Evolutionary conservation across 192 early-diverging fungal species (phyloP).

Genomic region (Entomortierella chlamydospora): DNA sequence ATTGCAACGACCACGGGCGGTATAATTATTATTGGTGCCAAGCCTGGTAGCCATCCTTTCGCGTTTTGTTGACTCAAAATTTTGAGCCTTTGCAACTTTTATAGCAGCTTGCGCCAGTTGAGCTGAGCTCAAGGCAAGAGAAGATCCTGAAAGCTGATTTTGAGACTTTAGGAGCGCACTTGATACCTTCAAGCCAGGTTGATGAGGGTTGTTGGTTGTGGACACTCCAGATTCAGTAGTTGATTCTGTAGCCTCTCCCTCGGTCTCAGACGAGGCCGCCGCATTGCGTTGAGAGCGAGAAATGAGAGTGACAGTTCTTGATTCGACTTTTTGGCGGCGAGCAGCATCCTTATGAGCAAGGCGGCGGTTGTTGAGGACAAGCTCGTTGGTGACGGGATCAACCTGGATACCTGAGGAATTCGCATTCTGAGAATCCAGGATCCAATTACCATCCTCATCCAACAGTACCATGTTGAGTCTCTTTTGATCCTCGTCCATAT

Average conservation of each 20-base stretch:
- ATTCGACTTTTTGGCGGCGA: slow-evolving; percentile 50
- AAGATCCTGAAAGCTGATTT: slow-evolving; percentile 31
- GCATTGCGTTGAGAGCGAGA: slow-evolving; percentile 8
- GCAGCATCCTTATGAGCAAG: slow-evolving; percentile 48
- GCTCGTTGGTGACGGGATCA: slow-evolving; percentile 48
- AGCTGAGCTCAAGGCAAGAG: neutral
- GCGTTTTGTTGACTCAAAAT: slow-evolving; percentile 32
- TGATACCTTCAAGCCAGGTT: slow-evolving; percentile 13
- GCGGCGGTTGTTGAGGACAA: slow-evolving; percentile 50
- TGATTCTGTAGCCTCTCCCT: neutral
- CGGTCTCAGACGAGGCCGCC: neutral
- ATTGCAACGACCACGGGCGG: neutral
- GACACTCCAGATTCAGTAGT: neutral
- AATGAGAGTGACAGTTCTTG: slow-evolving; percentile 30
- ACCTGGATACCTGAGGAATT: slow-evolving; percentile 23
- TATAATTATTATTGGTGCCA: slow-evolving; percentile 2
- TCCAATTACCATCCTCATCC: slow-evolving; percentile 51
- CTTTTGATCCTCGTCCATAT: slow-evolving; percentile 38
- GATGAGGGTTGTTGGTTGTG: slow-evolving; percentile 15
- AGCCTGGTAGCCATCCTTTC: slow-evolving; percentile 9
- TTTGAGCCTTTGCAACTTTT: slow-evolving; percentile 14
- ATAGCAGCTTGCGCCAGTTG: slow-evolving; percentile 9
- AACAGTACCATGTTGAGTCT: slow-evolving; percentile 31
- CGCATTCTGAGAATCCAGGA: slow-evolving; percentile 13
- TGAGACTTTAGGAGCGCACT: slow-evolving; percentile 34